Evolutionary conservation across 106 monocot genomes (phyloP).

Genomic region (Dioscorea alata): DNA sequence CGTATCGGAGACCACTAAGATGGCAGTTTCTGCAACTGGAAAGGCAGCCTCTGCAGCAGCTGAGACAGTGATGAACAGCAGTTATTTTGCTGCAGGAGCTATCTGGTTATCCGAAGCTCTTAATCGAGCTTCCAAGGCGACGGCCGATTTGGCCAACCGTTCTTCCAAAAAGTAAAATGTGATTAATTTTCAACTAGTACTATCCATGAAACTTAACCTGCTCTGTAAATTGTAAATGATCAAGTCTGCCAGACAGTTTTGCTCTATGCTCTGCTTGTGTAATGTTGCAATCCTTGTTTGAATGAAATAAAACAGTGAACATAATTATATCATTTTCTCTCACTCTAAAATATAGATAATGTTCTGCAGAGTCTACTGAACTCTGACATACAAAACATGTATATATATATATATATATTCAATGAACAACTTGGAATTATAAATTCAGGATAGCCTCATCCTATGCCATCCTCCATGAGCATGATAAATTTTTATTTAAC

Average conservation of each 20-base stretch:
- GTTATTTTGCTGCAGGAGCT: slow-evolving; percentile 89
- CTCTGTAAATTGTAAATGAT: not conserved
- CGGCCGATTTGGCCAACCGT: slow-evolving; percentile 49
- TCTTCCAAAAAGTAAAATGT: slow-evolving; percentile 14
- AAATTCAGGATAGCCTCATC: too few relatives aligned
- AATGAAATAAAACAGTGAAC: too few relatives aligned
- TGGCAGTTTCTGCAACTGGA: slow-evolving; percentile 53
- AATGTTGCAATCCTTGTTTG: too few relatives aligned
- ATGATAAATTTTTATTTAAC: too few relatives aligned
- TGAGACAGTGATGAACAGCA: slow-evolving; percentile 61
- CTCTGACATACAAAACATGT: too few relatives aligned
- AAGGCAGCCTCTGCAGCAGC: slow-evolving; percentile 47
- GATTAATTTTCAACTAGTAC: not conserved
- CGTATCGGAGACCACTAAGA: slow-evolving; percentile 50
- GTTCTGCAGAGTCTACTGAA: too few relatives aligned
- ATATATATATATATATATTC: too few relatives aligned
- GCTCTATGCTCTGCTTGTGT: too few relatives aligned
- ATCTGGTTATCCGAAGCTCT: slow-evolving; percentile 70
- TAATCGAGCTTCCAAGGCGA: slow-evolving; percentile 50
- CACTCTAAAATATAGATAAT: too few relatives aligned
- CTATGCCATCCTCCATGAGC: too few relatives aligned
- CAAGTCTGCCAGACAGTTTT: not conserved
- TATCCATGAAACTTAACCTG: not conserved
- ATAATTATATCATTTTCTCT: too few relatives aligned
- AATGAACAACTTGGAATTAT: too few relatives aligned